Conservation (phyloP, 805 yeast genomes). For the Suhomyces sp. region DNA sequence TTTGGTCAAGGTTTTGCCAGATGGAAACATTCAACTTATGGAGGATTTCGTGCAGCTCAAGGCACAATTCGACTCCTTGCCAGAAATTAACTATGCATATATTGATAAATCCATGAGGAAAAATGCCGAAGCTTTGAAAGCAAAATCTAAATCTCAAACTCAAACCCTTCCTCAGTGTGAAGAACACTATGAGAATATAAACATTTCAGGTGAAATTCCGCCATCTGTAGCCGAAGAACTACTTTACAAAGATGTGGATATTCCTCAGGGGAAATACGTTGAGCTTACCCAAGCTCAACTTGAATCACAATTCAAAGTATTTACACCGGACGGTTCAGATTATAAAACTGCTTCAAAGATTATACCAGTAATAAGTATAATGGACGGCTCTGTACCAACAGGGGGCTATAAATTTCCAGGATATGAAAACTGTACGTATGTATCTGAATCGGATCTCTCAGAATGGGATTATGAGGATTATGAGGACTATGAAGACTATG, state of each 20-base stretch:
- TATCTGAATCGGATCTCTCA: background rate
- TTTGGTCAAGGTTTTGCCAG: slow-evolving; percentile 48
- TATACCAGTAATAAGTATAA: background rate
- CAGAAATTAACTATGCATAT: slow-evolving; percentile 21
- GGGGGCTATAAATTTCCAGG: background rate
- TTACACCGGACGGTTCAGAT: slow-evolving; percentile 39
- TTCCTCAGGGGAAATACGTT: slow-evolving; percentile 49
- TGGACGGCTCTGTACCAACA: background rate
- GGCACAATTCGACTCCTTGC: slow-evolving; percentile 40
- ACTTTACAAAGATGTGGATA: slow-evolving; percentile 49
- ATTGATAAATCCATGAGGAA: slow-evolving; percentile 22
- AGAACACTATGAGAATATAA: slow-evolving; percentile 30
- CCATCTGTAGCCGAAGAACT: slow-evolving; percentile 38
- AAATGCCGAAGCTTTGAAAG: slow-evolving; percentile 21
- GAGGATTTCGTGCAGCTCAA: slow-evolving; percentile 44
- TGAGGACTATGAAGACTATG: background rate
- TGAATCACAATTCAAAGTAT: slow-evolving; percentile 40
- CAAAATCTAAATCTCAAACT: slow-evolving; percentile 15
- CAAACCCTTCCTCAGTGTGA: slow-evolving; percentile 30
- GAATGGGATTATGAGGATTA: background rate
- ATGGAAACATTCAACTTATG: slow-evolving; percentile 42
- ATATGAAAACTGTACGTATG: slow-evolving; percentile 1
- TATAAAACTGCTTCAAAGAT: background rate
- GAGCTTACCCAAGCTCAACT: slow-evolving; percentile 43
- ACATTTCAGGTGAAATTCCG: slow-evolving; percentile 46